These are phyloP conservation scores for Saturnispora serradocipensis DNA, from an alignment of 805 yeast genomes.

Conservation along the genomic window DNA sequence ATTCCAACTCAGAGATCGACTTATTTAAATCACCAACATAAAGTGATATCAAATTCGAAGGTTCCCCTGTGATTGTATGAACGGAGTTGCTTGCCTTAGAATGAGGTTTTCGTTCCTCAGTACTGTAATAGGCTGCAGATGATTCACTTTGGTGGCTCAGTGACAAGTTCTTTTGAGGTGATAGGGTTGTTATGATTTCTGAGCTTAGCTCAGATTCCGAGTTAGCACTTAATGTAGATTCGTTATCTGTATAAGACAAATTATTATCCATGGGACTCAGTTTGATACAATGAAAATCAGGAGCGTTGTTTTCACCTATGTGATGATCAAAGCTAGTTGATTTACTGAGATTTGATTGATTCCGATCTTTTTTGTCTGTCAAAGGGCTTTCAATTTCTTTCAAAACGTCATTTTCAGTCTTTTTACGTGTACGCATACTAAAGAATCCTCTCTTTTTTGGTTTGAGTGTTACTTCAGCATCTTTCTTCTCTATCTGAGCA, in stretches of 20 bases:
- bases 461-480: neutral
- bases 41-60: slow-evolving; percentile 25
- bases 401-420: neutral
- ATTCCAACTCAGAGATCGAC: slow-evolving; percentile 38
- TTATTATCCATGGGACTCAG: slow-evolving; percentile 3
- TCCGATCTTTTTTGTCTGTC: neutral
- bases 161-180: neutral
- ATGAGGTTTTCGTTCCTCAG: neutral
- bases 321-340: neutral
- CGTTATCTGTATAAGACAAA: neutral
- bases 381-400: slow-evolving; percentile 12
- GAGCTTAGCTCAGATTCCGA: slow-evolving; percentile 10
- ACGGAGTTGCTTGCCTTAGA: neutral
- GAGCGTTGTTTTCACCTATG: neutral
- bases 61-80: slow-evolving; percentile 6
- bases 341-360: neutral
- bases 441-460: slow-evolving; percentile 4
- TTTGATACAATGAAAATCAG: slow-evolving; percentile 1
- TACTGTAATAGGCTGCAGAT: neutral
- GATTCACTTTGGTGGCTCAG: neutral
- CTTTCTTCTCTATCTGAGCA: neutral
- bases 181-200: slow-evolving; percentile 4
- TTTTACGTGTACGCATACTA: slow-evolving; percentile 5
- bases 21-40: slow-evolving; percentile 58
- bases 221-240: neutral